A percentile compares a stretch with the other conserved stretches of the same genome.
Conservation (phyloP, 306 rosid genomes). For the Prosopis cineraria region DNA sequence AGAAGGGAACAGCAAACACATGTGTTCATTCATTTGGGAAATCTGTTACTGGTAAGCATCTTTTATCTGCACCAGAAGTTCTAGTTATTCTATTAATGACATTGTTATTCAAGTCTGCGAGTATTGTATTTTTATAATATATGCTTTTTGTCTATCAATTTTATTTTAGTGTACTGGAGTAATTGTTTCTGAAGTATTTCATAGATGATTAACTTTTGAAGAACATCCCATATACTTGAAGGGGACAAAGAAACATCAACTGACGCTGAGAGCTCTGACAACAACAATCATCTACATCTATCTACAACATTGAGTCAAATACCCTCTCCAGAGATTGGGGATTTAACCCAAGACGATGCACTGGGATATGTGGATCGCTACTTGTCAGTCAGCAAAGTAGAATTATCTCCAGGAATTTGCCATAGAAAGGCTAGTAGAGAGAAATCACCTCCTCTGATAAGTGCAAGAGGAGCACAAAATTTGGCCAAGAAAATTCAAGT, state of each 20-base stretch:
- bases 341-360: conserved; percentile 55
- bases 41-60: conserved; percentile 49
- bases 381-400: conserved; percentile 45
- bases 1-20: conserved; percentile 17
- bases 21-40: conserved; percentile 33
- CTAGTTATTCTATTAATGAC: background rate
- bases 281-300: conserved; percentile 22
- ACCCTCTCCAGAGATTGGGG: conserved; percentile 48
- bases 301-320: conserved; percentile 36
- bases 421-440: conserved; percentile 36
- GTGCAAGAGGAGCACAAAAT: conserved; percentile 49
- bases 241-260: conserved; percentile 40
- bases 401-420: conserved; percentile 38
- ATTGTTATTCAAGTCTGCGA: background rate
- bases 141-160: conserved; percentile 2
- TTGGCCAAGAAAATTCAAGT: conserved; percentile 54
- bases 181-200: conserved; percentile 7
- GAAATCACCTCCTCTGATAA: conserved; percentile 46
- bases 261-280: conserved; percentile 29
- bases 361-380: conserved; percentile 64
- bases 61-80: conserved; percentile 5
- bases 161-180: conserved; percentile 2
- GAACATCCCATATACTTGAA: conserved; percentile 35
- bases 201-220: conserved; percentile 27
- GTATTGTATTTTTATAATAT: background rate